Percentiles rank a stretch among this genome's conserved stretches.
These are phyloP conservation scores for Multifurca ochricompacta DNA, from an alignment of 768 basidiomycete genomes.

Conservation along the genomic window DNA sequence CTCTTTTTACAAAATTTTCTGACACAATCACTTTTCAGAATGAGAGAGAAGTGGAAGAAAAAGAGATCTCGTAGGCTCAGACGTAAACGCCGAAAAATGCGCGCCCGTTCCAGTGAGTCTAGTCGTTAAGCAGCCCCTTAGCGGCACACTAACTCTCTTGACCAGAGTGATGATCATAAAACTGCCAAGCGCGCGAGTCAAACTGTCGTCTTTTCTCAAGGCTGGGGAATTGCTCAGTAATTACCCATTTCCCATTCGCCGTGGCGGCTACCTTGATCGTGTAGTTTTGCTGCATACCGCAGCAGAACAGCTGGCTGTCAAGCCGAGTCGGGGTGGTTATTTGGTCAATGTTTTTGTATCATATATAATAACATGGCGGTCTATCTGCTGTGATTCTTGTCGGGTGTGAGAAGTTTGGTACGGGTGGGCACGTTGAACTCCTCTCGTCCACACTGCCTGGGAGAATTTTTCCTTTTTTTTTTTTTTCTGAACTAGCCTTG, in stretches of 20 bases:
- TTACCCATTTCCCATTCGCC: background rate
- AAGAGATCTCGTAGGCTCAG: slow-evolving; percentile 89
- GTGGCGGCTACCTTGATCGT: background rate
- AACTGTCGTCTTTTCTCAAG: background rate
- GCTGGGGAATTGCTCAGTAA: background rate
- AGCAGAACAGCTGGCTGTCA: slow-evolving; percentile 17
- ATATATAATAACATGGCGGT: slow-evolving; percentile 7
- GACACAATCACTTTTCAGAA: slow-evolving; percentile 33
- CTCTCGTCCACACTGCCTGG: background rate
- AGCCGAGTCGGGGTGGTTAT: slow-evolving; percentile 18
- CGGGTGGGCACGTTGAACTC: background rate
- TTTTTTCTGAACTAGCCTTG: too few species aligned
- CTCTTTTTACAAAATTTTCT: background rate
- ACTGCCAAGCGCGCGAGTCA: slow-evolving; percentile 12
- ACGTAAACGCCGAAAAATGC: slow-evolving; percentile 94
- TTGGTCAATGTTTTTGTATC: slow-evolving; percentile 19
- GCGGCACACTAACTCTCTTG: background rate
- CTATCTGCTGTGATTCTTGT: slow-evolving; percentile 7
- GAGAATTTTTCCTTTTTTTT: background rate
- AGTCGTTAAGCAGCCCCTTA: background rate
- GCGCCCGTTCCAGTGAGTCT: slow-evolving; percentile 83
- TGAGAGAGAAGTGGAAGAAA: slow-evolving; percentile 98
- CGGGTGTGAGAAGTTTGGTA: slow-evolving; percentile 1
- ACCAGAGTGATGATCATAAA: slow-evolving; percentile 30
- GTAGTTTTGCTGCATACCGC: slow-evolving; percentile 9